Evolutionary conservation across 306 rosid genomes (phyloP), one percentile per base, ranked within the genome.

Genomic region (Pterocarpus santalinus): DNA sequence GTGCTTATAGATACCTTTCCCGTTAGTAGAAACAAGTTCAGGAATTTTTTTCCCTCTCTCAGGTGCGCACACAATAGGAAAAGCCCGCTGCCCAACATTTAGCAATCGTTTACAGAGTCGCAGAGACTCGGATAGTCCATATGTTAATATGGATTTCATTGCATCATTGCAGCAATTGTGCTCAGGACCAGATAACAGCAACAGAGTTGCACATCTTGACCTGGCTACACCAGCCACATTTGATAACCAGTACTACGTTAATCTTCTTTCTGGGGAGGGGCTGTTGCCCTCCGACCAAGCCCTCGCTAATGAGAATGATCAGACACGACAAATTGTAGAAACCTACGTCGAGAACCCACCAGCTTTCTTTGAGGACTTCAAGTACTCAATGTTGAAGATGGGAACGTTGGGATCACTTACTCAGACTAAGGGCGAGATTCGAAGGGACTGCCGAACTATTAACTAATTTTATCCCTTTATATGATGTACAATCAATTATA

Each of bases 31-130:
- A 75, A 36, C 67, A 9, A 67, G 74, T 16, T 43, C 6, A 46
- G 2, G 22, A 32, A 3, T 0, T 3, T 12, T 39, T n/a, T 80
- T 36, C 0, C 32, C 1, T 15, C 9, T 60, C 44, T 60, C 67
- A 91, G 97, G 97, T 39, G 97, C 94, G 0, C 99, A 93, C 75
- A 93, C 98, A 34, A 85, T 91, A 14, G 99, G 98, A 38, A 92
- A 80, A 85, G 97, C 99, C 2, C 89, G 96, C 2, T 93, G 99
- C 86, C 49, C 85, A n/a, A 83, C 94, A 33, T 91, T 95, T 36
- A 85, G 78, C 14, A 76, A 90, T 33, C 90, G 96, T 49, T 72
- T 93, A 46, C 94, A 85, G 65, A 80, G 56, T 38, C 73, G 38
- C 22, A 34, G 83, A 2, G 33, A 57, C 62, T 69, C 81, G 4